A percentile compares a stretch with the other conserved stretches of the same genome.
phyloP scores from a whole-genome alignment of 2,329 filamentous ascomycete species.

The Fusarium sp. region DNA sequence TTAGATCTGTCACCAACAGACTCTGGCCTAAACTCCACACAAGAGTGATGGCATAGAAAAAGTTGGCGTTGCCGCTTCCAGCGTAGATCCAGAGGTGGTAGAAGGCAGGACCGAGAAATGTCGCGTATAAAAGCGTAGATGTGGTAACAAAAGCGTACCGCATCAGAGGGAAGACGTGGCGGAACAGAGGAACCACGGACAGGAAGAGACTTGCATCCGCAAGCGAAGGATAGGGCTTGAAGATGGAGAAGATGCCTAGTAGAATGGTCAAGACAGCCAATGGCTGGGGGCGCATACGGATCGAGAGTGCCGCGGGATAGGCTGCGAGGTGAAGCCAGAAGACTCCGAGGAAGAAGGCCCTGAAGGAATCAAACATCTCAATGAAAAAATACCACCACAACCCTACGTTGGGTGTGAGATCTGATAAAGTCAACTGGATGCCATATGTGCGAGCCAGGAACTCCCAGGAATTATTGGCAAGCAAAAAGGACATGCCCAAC shows the following conservation, averaged over 20 bases:
- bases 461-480: conserved; percentile 85
- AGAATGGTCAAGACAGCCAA: conserved; percentile 87
- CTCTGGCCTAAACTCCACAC: conserved; percentile 95
- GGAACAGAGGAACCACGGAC: conserved; percentile 83
- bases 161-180: conserved; percentile 94
- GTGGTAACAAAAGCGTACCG: conserved; percentile 91
- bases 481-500: conserved; percentile 77
- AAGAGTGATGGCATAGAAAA: conserved; percentile 99
- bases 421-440: conserved; percentile 89
- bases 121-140: conserved; percentile 86
- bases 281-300: conserved; percentile 87
- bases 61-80: conserved; percentile 97
- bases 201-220: conserved; percentile 90
- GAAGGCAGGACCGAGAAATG: conserved; percentile 91
- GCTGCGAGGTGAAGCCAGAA: conserved; percentile 96
- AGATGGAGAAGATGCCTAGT: conserved; percentile 90
- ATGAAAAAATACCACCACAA: conserved; percentile 99
- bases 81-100: conserved; percentile 99
- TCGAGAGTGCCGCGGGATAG: conserved; percentile 87
- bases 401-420: conserved; percentile 94
- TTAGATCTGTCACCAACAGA: conserved; percentile 85
- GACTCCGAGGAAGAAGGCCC: conserved; percentile 95
- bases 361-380: conserved; percentile 99
- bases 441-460: conserved; percentile 93
- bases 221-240: conserved; percentile 96